phyloP scores from a whole-genome alignment of 1,284 basidiomycete genomes.

The Hemileia vastatrix region DNA sequence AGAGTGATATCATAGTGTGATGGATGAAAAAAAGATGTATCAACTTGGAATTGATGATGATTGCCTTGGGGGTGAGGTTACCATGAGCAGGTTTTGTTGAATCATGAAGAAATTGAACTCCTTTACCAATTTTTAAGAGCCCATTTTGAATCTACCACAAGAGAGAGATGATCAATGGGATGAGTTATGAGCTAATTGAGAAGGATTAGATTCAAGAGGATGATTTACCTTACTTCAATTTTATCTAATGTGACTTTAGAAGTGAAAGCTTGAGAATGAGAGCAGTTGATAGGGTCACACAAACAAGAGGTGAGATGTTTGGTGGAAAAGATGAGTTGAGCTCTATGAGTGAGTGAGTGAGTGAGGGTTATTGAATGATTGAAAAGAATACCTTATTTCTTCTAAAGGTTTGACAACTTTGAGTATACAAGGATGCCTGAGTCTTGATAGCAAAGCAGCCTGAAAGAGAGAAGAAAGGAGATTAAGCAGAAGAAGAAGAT shows the following conservation, averaged over 20 bases:
- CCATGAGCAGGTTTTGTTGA: slow-evolving; percentile 85
- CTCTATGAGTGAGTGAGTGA: slow-evolving; percentile 37
- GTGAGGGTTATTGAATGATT: neutral
- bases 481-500: neutral
- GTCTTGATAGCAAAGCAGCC: slow-evolving; percentile 72
- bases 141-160: slow-evolving; percentile 80
- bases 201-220: neutral
- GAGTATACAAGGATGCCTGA: slow-evolving; percentile 90
- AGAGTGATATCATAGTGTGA: slow-evolving; percentile 3
- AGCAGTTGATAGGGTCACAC: slow-evolving; percentile 54
- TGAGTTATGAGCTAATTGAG: too few relatives aligned
- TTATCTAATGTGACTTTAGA: slow-evolving; percentile 66
- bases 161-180: neutral
- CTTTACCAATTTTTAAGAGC: slow-evolving; percentile 83
- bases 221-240: slow-evolving; percentile 65
- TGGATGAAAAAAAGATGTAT: slow-evolving; percentile 39
- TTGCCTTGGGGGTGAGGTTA: slow-evolving; percentile 70
- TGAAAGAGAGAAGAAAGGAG: slow-evolving; percentile 41
- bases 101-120: slow-evolving; percentile 80
- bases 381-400: slow-evolving; percentile 58
- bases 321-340: slow-evolving; percentile 81
- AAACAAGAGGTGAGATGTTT: slow-evolving; percentile 73
- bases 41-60: slow-evolving; percentile 74
- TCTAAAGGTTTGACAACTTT: slow-evolving; percentile 99
- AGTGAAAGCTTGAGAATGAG: slow-evolving; percentile 44